Percentiles rank a stretch among this genome's conserved stretches.
Evolutionary conservation across 495 filamentous ascomycete species (phyloP).

Genomic region (Neurospora africana): DNA sequence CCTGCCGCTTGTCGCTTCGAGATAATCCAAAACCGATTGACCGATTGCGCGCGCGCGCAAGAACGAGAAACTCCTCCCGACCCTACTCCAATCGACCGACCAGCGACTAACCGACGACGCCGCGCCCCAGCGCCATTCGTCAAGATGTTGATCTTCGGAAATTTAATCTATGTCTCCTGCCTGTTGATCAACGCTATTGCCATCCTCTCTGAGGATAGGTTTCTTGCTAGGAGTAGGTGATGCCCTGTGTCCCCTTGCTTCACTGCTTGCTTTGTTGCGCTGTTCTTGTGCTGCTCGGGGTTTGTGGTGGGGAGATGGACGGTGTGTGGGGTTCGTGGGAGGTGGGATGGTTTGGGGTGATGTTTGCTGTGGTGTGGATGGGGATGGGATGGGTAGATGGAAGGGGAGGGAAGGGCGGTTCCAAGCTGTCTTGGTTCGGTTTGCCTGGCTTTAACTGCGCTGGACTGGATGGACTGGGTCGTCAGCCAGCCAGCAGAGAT

Average conservation of each 20-base stretch:
- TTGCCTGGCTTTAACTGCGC: not conserved
- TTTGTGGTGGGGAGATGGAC: not conserved
- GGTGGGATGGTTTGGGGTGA: not conserved
- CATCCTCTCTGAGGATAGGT: slow-evolving; percentile 93
- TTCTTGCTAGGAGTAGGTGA: slow-evolving; percentile 84
- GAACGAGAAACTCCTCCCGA: not conserved
- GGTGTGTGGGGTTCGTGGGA: not conserved
- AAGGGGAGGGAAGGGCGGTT: not conserved
- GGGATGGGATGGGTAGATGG: not conserved
- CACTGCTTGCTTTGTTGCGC: not conserved
- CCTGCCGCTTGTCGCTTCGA: not conserved
- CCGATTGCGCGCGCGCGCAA: not conserved
- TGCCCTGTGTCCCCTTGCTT: not conserved
- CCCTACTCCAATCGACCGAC: not conserved
- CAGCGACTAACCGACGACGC: not conserved
- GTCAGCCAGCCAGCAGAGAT: not conserved
- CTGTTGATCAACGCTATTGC: slow-evolving; percentile 91
- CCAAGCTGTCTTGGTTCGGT: not conserved
- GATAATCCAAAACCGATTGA: not conserved
- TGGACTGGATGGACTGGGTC: not conserved
- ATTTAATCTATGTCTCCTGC: slow-evolving; percentile 64
- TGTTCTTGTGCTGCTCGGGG: not conserved
- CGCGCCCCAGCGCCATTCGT: not conserved
- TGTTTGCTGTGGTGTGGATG: not conserved
- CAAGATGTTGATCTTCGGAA: slow-evolving; percentile 62